Conservation (phyloP, 2,329 filamentous ascomycete genomes). For the Karstenula rhodostoma region DNA sequence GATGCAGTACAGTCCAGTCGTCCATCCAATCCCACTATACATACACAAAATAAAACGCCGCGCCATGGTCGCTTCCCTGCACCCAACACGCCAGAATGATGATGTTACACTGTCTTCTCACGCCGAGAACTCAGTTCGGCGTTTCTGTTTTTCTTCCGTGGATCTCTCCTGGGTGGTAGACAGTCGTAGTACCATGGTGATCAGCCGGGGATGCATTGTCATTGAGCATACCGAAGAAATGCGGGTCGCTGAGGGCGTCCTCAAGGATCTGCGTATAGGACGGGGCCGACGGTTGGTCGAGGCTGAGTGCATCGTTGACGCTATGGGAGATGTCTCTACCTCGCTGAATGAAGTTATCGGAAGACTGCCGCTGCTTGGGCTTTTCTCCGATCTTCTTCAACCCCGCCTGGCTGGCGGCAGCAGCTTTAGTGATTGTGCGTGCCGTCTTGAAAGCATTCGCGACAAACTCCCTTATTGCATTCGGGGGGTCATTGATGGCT, state of each 20-base stretch:
- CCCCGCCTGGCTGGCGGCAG: constrained; percentile 24
- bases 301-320: not conserved
- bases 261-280: not conserved
- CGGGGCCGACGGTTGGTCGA: not conserved
- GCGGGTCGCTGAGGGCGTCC: constrained; percentile 9
- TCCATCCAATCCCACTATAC: constrained; percentile 1
- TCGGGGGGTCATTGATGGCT: constrained; percentile 17
- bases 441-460: constrained; percentile 29
- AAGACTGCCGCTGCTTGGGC: constrained; percentile 19
- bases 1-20: constrained; percentile 1
- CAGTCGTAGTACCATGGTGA: not conserved
- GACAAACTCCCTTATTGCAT: constrained; percentile 28
- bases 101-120: not conserved
- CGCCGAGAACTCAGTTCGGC: not conserved
- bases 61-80: not conserved
- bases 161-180: not conserved
- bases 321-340: not conserved
- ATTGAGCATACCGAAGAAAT: constrained; percentile 11
- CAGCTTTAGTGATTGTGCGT: constrained; percentile 31
- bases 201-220: not conserved
- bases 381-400: constrained; percentile 14
- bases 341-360: not conserved
- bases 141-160: not conserved
- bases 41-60: not conserved
- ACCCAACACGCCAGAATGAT: not conserved